Base-by-base conservation (phyloP, 2,329 filamentous ascomycete species). In the Emergomyces pasteurianus region DNA sequence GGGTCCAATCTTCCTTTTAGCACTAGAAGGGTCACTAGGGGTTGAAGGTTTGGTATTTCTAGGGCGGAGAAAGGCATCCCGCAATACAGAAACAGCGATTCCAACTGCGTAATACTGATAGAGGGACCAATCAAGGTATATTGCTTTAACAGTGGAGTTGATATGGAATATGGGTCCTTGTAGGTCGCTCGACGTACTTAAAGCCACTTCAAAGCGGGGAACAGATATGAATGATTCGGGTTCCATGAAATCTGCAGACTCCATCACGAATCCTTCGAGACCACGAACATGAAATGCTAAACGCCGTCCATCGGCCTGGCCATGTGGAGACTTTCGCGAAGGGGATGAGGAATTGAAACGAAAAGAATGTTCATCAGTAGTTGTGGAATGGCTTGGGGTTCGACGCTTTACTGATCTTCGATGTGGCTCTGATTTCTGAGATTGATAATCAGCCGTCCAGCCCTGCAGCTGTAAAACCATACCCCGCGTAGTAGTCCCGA, bases 101-200 rank as follows among this genome's bases (percentile, higher is more conserved):
- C 90, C 89, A 31, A 95, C 81, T 0, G 92, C 88, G 70, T 96
- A 99, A 71, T 96, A 92, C 3, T 92, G 87, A 72, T 95, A 96
- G 0, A 99, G 81, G 0, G 95, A 99, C 71, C 97, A 97, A 58
- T 95, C 88, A 8, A 95, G 70, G 63, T 89, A 84, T 1, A 99
- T 76, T 6, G 88, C 90, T 66, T 88, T 87, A 23, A 94, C 82
- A 58, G 88, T 84, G 0, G 90, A 88, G 66, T 95, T 90, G 50
- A 97, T 76, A 70, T 97, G 90, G 69, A 96, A 89, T 6, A 96
- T 81, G 0, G 91, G 89, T 0, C 92, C 92, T 68, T 95, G 89
- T 36, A 84, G 84, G 72, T 99, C 94, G 65, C 89, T 95, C 3
- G 86, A 81, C 0, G 94, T 95, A 34, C 87, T 90, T 60, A 97